Base-by-base conservation (phyloP, 2,329 filamentous ascomycete species). In the Cyphellophora attinorum region DNA sequence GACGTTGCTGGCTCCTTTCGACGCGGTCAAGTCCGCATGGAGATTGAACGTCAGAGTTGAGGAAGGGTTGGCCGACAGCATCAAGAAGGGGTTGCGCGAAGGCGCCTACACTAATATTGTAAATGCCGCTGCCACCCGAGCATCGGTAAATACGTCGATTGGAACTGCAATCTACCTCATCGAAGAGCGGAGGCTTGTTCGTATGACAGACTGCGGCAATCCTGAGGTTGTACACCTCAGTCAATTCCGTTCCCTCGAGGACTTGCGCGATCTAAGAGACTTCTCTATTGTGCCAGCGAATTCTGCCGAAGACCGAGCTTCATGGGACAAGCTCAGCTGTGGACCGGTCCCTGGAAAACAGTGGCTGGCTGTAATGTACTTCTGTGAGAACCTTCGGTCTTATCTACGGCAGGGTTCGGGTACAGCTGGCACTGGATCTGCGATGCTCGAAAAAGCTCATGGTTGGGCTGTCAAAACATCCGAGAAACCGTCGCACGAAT, bases 51-150 rank as follows among this genome's bases (percentile, higher is more conserved):
- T 8, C 21, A 25, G n/a, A n/a, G 21, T 25, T 25, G n/a, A 8
- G 8, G 21, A 8, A 14, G 19, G 29, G 15, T 31, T 31, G 29
- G 14, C 16, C 6, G 29, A 19, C 3, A 31, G 8, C 12, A 54
- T 60, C 17, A 54, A 49, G 4, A 54, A 51, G 23, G 62, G 61
- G 3, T 41, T 67, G 29, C 53, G 59, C 3, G 50, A 59, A 33
- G 61, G 60, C 27, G 59, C 55, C 39, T 67, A 65, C 42, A 51
- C 57, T 31, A 64, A 64, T 41, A 54, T 61, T n/a, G 51, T 59
- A 39, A 60, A 60, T 31, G 57, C 61, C 36, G 54, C 49, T 19
- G 51, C 51, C 19, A 46, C 65, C 29, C 54, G 50, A 14, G 47
- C 57, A 12, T 63, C 60, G 35, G 52, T 46, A 5, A 36, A 42